Evolutionary conservation across 345 rosid species (phyloP), one percentile per base, ranked within the genome.

Genomic region (Camelina hispida): DNA sequence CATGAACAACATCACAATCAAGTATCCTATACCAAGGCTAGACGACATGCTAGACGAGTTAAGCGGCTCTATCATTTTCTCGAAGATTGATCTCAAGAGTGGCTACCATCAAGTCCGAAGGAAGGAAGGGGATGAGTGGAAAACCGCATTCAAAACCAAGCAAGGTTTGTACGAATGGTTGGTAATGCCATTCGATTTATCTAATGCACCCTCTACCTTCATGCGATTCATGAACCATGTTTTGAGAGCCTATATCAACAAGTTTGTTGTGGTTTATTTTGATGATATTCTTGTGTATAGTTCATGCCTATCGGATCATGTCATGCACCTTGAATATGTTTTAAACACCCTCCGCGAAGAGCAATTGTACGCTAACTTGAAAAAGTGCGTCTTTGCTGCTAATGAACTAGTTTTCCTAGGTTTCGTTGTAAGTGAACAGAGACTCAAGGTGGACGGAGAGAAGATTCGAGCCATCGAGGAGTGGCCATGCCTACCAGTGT

Each of bases 11-110:
- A 51, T 51, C 2, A 51, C 28, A 0, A 9, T 50, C 54, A 50
- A 50, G 6, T 50, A 50, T 2, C 13, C 14, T 2, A 50, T 50
- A 2, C 4, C 54, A 0, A 5, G 25, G 0, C 13, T 50, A 0
- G 13, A 50, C 0, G 13, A 18, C 6, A 18, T 50, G 54, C 2
- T 50, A 0, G 14, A 51, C 7, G 7, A 51, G 0, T 2, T 51
- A 0, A 20, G 3, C 0, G 55, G 14, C 0, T 1, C 28, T 0
- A 9, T 2, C 0, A 18, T 51, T 1, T 18, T 51, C 14, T 20
- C 28, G 0, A 51, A 51, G 0, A 0, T 20, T 0, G 7, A 51
- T 0, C 28, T 51, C 0, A 51, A 10, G 0, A 51, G 28, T 0
- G 28, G 55, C 0, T 18, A 18, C 0, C 14, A 51, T 0, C 14